Base-by-base conservation (phyloP, 257 asterid species). In the Eustoma russellianum region DNA sequence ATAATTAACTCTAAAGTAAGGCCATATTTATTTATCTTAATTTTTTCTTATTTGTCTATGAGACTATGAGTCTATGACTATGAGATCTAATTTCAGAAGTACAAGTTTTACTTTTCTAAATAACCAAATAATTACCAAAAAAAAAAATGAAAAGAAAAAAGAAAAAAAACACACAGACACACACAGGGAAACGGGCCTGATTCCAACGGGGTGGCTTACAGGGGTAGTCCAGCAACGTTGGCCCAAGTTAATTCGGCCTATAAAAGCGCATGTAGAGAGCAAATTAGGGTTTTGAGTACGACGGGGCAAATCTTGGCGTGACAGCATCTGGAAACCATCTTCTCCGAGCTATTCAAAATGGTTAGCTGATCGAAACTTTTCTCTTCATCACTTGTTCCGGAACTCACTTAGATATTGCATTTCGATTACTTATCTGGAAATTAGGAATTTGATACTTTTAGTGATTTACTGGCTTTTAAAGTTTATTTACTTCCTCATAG, bases 321-420 rank as follows among this genome's bases (percentile, higher is more conserved):
- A 5, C 43, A 0, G 43, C 41, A 1, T 47, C 46, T 3, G 47
- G 62, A 7, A 1, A 35, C 33, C 48, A n/a, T 30, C 62, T 49
- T 41, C 53, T 15, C 48, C 15, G 59, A 19, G 34, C 55, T 14
- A 45, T 24, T 48, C 50, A 51, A 13, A 38, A 65, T 65, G 70
- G 70, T 65, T 19, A 57, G 70, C 28, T 38, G 12, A 9, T 1
- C 33, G 34, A 1, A 14, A 10, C 6, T 15, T 50, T 30, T 1
- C 1, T 19, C 46, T 10, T 46, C 17, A 6, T 5, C 5, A 17
- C 5, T 13, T 5, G 43, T 7, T 38, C 43, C 43, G n/a, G n/a
- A n/a, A n/a, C n/a, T n/a, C n/a, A n/a, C 9, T 35, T 9, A 35
- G 41, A 6, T 35, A 8, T 9, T 44, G 5, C 34, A 12, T 41